Percentiles rank a stretch among this genome's conserved stretches.
These are phyloP conservation scores for Neohortaea acidophila DNA, from an alignment of 495 filamentous ascomycete genomes.

Conservation along the genomic window DNA sequence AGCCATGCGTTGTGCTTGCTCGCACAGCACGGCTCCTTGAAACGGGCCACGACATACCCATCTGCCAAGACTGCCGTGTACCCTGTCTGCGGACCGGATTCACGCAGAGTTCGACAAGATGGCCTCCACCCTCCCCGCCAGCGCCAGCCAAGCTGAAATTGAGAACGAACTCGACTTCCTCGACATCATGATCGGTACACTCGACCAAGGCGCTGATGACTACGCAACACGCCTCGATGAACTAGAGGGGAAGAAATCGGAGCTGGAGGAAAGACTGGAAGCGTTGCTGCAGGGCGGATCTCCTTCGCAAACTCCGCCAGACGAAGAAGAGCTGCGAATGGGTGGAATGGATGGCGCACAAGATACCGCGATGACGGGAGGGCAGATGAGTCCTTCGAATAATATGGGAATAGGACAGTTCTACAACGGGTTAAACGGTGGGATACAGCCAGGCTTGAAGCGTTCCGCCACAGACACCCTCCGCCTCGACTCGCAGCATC, in stretches of 20 bases:
- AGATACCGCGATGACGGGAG: too few species aligned
- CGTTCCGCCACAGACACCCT: constrained; percentile 4
- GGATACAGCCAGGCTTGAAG: too few species aligned
- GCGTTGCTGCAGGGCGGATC: background rate
- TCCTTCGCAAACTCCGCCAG: background rate
- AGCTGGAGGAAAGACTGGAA: constrained; percentile 8
- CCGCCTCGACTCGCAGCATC: background rate
- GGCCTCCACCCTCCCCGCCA: constrained; percentile 5
- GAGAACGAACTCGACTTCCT: constrained; percentile 21
- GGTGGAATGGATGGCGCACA: background rate
- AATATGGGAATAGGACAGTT: too few species aligned
- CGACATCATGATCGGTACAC: constrained; percentile 14
- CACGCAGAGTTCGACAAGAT: background rate
- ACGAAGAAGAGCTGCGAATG: background rate
- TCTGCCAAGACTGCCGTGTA: too few species aligned
- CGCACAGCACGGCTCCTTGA: too few species aligned
- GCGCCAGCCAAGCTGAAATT: constrained; percentile 14
- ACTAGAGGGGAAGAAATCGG: constrained; percentile 3
- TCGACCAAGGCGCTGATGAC: constrained; percentile 18
- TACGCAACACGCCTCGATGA: constrained; percentile 7
- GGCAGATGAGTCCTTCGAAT: too few species aligned
- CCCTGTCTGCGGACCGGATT: too few species aligned
- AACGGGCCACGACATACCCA: too few species aligned
- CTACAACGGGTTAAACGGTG: too few species aligned
- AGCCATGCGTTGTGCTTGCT: too few species aligned